Base-by-base conservation (phyloP, 257 asterid species). In the Nicotiana sylvestris region DNA sequence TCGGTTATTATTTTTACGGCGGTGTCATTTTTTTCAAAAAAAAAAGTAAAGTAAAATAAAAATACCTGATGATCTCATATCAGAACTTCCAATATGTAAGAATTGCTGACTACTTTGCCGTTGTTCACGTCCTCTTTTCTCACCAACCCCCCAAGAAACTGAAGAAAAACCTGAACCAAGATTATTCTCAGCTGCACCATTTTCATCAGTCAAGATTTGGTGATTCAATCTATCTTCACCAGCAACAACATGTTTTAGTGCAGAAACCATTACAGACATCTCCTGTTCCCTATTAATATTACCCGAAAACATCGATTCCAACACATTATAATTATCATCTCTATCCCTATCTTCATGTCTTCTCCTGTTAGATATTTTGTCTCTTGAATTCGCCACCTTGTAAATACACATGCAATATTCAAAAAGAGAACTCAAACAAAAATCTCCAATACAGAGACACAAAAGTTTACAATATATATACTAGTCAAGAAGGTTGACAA, bases 251-350 rank as follows among this genome's bases (percentile, higher is more conserved):
- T 85, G 89, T 29, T 89, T 80, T 74, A 92, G 70, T 60, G 97
- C 97, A 1, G 92, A 92, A 25, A 94, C 97, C 92, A 94, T 94
- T 0, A 84, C 91, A 6, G 95, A 91, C 91, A 93, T 91, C 85
- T 95, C 99, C 10, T 80, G 83, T 82, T 95, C 93, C 78, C 95
- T 89, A 61, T 85, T 82, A 16, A 84, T 74, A 25, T 3, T 49
- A 64, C 87, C 84, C 4, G 68, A 76, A 82, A 84, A 46, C 91
- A 81, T 78, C 9, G 84, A 81, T 32, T 82, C 67, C 62, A 87
- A 82, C 21, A 82, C 55, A 60, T 25, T 58, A 32, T 3, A 35
- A 4, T 13, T 13, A 1, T 33, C 81, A 49, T 29, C 74, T 9
- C 57, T 6, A 37, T 55, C 76, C n/a, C 29, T 32, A 1, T 16